phyloP scores from a whole-genome alignment of 2,329 filamentous ascomycete species.

The Pseudogymnoascus sp. region DNA sequence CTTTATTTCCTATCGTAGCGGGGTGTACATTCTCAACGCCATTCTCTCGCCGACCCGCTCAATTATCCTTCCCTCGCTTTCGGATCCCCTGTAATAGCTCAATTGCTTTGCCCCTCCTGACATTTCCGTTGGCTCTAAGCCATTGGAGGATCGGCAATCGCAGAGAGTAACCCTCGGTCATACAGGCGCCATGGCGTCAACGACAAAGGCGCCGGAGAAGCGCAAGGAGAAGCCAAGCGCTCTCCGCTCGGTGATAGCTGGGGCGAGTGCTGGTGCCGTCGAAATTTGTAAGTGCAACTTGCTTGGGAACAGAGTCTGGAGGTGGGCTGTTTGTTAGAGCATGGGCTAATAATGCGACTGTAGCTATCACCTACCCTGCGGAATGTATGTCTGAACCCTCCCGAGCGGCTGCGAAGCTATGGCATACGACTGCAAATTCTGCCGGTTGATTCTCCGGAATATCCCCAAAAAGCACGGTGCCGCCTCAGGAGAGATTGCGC shows the following conservation, averaged over 20 bases:
- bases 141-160: conserved; percentile 1
- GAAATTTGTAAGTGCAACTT: conserved; percentile 63
- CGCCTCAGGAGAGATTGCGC: not conserved
- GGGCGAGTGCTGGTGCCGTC: conserved; percentile 85
- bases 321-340: conserved; percentile 24
- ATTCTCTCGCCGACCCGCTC: not conserved
- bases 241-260: conserved; percentile 82
- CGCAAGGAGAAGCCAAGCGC: conserved; percentile 56
- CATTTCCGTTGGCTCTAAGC: conserved; percentile 2
- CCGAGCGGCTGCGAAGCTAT: not conserved
- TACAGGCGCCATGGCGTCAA: not conserved
- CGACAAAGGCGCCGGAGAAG: conserved; percentile 26
- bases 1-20: not conserved
- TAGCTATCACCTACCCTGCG: conserved; percentile 85
- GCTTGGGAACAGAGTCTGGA: not conserved
- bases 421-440: not conserved
- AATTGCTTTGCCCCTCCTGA: not conserved
- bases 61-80: not conserved
- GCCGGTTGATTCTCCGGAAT: not conserved
- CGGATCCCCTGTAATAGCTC: not conserved
- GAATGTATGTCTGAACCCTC: conserved; percentile 55
- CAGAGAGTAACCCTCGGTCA: not conserved
- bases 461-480: not conserved
- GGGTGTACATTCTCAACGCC: not conserved
- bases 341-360: not conserved